Evolutionary conservation across 257 asterid genomes (phyloP).

Genomic region (Nicotiana sylvestris): DNA sequence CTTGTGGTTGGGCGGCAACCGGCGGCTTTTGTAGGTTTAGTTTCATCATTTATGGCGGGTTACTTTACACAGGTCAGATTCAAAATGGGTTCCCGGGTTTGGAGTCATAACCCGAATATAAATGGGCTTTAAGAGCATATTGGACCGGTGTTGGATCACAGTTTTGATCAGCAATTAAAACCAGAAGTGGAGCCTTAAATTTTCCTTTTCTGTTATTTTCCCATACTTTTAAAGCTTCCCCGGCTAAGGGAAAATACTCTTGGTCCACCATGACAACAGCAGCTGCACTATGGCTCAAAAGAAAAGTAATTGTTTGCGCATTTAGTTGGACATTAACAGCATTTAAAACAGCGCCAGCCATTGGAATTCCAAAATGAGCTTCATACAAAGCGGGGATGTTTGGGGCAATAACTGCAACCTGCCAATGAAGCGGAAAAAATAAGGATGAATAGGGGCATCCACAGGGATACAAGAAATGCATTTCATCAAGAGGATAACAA

Average conservation of each 20-base stretch:
- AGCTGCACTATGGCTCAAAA: constrained; percentile 65
- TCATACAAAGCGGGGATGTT: constrained; percentile 85
- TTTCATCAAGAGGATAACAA: background rate
- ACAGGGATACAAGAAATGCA: background rate
- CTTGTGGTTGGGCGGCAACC: too few species aligned
- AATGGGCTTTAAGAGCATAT: constrained; percentile 37
- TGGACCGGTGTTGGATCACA: constrained; percentile 55
- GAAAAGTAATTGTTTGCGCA: constrained; percentile 76
- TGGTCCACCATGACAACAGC: constrained; percentile 81
- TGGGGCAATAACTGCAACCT: constrained; percentile 97
- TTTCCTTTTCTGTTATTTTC: constrained; percentile 37
- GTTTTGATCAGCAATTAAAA: constrained; percentile 66
- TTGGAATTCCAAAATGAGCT: constrained; percentile 92
- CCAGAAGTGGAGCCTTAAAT: constrained; percentile 47
- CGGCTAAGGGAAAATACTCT: constrained; percentile 70
- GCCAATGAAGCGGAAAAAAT: constrained; percentile 8
- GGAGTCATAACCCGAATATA: too few species aligned
- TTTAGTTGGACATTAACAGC: constrained; percentile 86
- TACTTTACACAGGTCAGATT: too few species aligned
- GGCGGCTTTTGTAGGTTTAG: too few species aligned
- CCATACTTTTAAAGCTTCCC: constrained; percentile 63
- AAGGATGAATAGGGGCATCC: background rate
- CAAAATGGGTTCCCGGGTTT: too few species aligned
- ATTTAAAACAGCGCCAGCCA: constrained; percentile 89
- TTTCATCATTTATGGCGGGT: too few species aligned